Conservation (phyloP, 805 yeast species). For the Yarrowia divulgata region DNA sequence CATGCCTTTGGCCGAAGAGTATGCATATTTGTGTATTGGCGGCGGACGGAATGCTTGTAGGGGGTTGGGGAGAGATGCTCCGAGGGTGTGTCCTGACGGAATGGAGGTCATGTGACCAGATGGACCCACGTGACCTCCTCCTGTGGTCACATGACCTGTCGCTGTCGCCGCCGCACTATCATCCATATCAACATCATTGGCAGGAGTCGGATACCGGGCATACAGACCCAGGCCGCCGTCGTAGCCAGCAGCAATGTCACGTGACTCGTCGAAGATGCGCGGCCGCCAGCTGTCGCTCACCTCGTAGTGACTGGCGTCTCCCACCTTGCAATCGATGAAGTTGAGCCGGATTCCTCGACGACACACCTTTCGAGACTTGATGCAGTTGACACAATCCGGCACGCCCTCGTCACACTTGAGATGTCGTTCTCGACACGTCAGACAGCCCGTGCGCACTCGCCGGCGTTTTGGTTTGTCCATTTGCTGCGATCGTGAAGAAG, state of each 20-base stretch:
- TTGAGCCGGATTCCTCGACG: constrained; percentile 41
- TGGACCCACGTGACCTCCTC: too few relatives aligned
- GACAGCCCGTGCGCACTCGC: constrained; percentile 38
- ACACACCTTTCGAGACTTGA: constrained; percentile 39
- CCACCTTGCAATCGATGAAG: constrained; percentile 41
- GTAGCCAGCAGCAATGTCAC: constrained; percentile 26
- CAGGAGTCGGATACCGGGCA: constrained; percentile 16
- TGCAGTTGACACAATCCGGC: constrained; percentile 40
- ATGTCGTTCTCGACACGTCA: constrained; percentile 41
- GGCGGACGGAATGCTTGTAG: constrained; percentile 21
- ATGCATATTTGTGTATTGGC: constrained; percentile 13
- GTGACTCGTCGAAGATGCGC: constrained; percentile 25
- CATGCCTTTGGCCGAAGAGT: constrained; percentile 21
- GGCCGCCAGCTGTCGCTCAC: constrained; percentile 32
- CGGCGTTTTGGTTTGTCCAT: constrained; percentile 38
- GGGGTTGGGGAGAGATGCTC: constrained; percentile 5
- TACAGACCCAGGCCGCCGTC: constrained; percentile 10
- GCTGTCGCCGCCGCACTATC: not conserved
- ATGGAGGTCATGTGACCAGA: too few relatives aligned
- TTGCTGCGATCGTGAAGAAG: not conserved
- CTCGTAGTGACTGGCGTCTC: constrained; percentile 24
- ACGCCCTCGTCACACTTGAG: constrained; percentile 41
- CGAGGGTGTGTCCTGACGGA: not conserved
- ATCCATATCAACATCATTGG: constrained; percentile 15
- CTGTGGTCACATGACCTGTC: too few relatives aligned